Evolutionary conservation across 2,329 filamentous ascomycete species (phyloP), one percentile per base, ranked within the genome.

Genomic region (Orbilia oligospora): DNA sequence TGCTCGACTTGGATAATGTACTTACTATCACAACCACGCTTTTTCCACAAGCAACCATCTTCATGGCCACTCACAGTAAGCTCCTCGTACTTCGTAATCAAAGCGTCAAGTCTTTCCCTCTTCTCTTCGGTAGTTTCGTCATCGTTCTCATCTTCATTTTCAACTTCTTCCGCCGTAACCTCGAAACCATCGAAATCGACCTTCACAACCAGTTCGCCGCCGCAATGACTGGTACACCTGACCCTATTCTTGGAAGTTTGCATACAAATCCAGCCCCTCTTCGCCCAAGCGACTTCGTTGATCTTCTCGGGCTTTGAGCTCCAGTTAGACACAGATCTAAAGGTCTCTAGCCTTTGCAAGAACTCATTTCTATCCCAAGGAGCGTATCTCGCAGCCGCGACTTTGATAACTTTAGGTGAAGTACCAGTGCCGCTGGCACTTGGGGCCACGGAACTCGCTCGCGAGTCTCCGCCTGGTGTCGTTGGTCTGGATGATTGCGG

Each of bases 251-350:
- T 82, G 84, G 97, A 94, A 80, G 90, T 90, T 81, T 91, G 91
- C 55, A 92, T 90, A 82, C 95, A 97, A 3, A 91, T 88, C 95
- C 96, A 99, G 0, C 95, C 95, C 75, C 92, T 87, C 86, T 95
- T 97, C 0, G 94, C 94, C 96, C 96, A 99, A 84, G 94, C 92
- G 6, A 97, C 90, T 85, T 98, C 96, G 83, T 90, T 93, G 81
- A 98, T 91, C 38, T 87, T 88, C 66, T 94, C 89, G 0, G 96
- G 94, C 84, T 98, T 98, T 0, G 93, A 92, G n/a, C 92, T 92
- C 95, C 95, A 99, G 83, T 92, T 89, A 68, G 93, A 96, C 58
- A 98, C 90, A 81, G 95, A 93, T 83, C 95, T 92, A 83, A 97
- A 99, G 0, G 93, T 97, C 77, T 91, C 91, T 30, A 99, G 87